These are phyloP conservation scores for Pseudocercospora fijiensis DNA, from an alignment of 2,329 filamentous ascomycete species.

Conservation along the genomic window DNA sequence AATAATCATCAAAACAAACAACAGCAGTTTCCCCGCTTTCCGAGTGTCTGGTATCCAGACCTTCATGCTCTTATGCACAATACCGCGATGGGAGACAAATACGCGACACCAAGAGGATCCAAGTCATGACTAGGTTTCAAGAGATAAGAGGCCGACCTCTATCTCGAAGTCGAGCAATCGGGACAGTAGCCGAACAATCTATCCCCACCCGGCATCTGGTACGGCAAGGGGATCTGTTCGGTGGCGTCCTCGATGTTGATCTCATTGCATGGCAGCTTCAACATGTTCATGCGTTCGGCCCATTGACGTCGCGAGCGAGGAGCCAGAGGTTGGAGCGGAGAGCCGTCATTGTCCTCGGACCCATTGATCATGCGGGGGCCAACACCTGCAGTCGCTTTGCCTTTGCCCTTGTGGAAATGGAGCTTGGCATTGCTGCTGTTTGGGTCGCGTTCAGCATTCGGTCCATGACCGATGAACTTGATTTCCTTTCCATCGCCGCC, in stretches of 20 bases:
- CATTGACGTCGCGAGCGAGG: conserved; percentile 32
- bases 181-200: conserved; percentile 12
- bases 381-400: conserved; percentile 1
- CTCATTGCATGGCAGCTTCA: conserved; percentile 26
- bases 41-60: conserved; percentile 5
- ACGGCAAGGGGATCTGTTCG: conserved; percentile 24
- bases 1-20: conserved; percentile 1
- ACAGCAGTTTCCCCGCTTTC: not conserved
- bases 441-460: conserved; percentile 35
- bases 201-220: not conserved
- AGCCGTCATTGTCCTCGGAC: conserved; percentile 16
- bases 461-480: conserved; percentile 36
- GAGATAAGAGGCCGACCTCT: not conserved
- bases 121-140: conserved; percentile 4
- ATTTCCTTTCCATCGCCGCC: conserved; percentile 41
- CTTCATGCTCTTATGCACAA: not conserved
- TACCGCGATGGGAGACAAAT: not conserved
- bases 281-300: conserved; percentile 25
- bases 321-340: conserved; percentile 25
- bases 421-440: conserved; percentile 29
- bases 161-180: conserved; percentile 5
- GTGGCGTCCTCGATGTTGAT: conserved; percentile 25
- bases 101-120: not conserved
- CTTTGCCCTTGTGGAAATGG: conserved; percentile 14
- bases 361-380: conserved; percentile 23